Evolutionary conservation across 2,329 filamentous ascomycete genomes (phyloP).

Genomic region (Gyromitra esculenta): DNA sequence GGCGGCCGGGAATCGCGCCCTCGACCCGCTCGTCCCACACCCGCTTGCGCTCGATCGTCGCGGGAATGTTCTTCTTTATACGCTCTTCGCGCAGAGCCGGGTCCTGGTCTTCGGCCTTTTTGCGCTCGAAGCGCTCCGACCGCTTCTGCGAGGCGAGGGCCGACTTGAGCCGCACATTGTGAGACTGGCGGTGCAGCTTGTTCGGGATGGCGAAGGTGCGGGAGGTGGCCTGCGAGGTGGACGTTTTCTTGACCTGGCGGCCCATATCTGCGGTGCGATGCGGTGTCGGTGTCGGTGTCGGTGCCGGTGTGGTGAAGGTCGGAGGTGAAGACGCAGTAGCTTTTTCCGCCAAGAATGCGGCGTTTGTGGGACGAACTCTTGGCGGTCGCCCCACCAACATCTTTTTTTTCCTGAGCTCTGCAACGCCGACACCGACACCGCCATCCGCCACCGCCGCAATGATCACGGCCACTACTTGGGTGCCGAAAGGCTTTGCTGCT

Average conservation of each 20-base stretch:
- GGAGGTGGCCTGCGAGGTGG: conserved; percentile 62
- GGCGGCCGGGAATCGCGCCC: conserved; percentile 48
- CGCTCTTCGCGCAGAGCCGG: conserved; percentile 78
- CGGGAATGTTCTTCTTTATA: conserved; percentile 78
- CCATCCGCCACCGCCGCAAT: conserved; percentile 62
- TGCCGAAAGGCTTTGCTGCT: conserved; percentile 78
- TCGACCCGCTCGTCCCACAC: conserved; percentile 78
- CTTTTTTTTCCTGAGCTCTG: conserved; percentile 3
- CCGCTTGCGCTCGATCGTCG: conserved; percentile 86
- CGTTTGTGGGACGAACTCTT: conserved; percentile 27
- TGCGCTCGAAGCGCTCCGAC: conserved; percentile 78
- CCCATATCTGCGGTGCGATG: conserved; percentile 29
- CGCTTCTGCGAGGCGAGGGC: conserved; percentile 76
- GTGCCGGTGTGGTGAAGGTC: neutral
- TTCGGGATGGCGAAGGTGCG: conserved; percentile 72
- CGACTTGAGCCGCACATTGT: conserved; percentile 83
- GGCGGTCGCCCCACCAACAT: conserved; percentile 30
- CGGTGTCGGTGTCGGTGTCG: neutral
- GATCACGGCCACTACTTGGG: conserved; percentile 80
- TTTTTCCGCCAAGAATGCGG: conserved; percentile 31
- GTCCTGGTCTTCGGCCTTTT: conserved; percentile 85
- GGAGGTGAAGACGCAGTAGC: conserved; percentile 5
- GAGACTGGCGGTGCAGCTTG: conserved; percentile 79
- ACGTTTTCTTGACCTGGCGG: conserved; percentile 47
- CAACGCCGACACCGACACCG: neutral